phyloP scores from a whole-genome alignment of 805 yeast species.

The Komagataella pastoris region DNA sequence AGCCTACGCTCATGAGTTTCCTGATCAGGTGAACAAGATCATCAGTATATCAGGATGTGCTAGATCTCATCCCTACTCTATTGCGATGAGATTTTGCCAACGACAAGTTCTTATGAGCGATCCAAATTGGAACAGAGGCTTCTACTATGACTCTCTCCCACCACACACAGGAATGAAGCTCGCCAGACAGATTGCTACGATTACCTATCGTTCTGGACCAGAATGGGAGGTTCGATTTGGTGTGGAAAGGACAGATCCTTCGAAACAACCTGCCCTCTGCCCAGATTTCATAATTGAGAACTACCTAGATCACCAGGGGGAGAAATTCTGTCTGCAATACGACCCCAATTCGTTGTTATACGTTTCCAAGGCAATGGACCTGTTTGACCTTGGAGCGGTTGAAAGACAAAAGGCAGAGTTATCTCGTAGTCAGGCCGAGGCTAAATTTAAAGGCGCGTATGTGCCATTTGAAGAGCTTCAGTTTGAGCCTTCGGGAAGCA shows the following conservation, averaged over 20 bases:
- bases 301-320: slow-evolving; percentile 89
- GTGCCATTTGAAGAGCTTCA: slow-evolving; percentile 12
- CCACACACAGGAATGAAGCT: slow-evolving; percentile 94
- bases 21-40: slow-evolving; percentile 59
- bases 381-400: slow-evolving; percentile 60
- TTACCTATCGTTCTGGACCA: slow-evolving; percentile 90
- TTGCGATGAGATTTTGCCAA: slow-evolving; percentile 88
- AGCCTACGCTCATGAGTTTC: slow-evolving; percentile 77
- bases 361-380: slow-evolving; percentile 88
- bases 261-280: slow-evolving; percentile 72
- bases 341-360: slow-evolving; percentile 85
- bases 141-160: slow-evolving; percentile 58
- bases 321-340: slow-evolving; percentile 81
- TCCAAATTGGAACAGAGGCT: slow-evolving; percentile 89
- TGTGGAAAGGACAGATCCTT: slow-evolving; percentile 72
- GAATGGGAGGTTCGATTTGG: slow-evolving; percentile 95
- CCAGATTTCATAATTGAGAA: slow-evolving; percentile 91
- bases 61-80: slow-evolving; percentile 85
- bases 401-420: slow-evolving; percentile 29
- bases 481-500: slow-evolving; percentile 14
- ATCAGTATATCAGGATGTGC: slow-evolving; percentile 88
- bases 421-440: slow-evolving; percentile 23
- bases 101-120: slow-evolving; percentile 90
- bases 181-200: slow-evolving; percentile 88
- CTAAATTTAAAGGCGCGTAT: slow-evolving; percentile 13